These are phyloP conservation scores for Zygoascus bituminiphila DNA, from an alignment of 805 yeast genomes.

Conservation along the genomic window DNA sequence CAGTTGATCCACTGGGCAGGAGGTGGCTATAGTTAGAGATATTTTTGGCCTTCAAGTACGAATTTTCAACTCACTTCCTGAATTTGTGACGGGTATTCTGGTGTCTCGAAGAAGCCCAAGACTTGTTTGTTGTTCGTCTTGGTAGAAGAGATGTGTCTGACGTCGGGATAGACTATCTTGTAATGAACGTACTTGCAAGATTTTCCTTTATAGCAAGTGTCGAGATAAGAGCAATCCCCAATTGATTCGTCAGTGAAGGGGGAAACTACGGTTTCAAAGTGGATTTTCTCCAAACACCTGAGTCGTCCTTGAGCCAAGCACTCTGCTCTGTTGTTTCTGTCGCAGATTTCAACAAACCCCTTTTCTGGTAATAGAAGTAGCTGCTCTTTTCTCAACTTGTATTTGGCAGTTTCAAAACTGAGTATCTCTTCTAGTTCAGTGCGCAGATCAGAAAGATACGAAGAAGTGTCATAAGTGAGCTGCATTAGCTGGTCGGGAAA, in stretches of 20 bases:
- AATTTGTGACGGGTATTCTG: neutral
- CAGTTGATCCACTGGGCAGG: slow-evolving; percentile 86
- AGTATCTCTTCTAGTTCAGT: slow-evolving; percentile 7
- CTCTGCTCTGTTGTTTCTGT: slow-evolving; percentile 7
- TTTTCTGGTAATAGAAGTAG: slow-evolving; percentile 8
- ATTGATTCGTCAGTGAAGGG: slow-evolving; percentile 56
- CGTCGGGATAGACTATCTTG: slow-evolving; percentile 22
- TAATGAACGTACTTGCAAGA: slow-evolving; percentile 80
- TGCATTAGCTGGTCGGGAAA: neutral
- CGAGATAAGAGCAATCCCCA: slow-evolving; percentile 91
- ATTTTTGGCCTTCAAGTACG: neutral
- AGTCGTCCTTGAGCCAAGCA: slow-evolving; percentile 15
- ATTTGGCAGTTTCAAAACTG: slow-evolving; percentile 7
- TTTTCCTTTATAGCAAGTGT: slow-evolving; percentile 82
- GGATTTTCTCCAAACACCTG: slow-evolving; percentile 22
- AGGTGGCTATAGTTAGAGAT: slow-evolving; percentile 8
- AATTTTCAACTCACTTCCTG: neutral
- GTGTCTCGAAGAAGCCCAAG: slow-evolving; percentile 2
- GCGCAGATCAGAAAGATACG: neutral
- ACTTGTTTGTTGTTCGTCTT: neutral
- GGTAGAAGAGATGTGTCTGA: neutral
- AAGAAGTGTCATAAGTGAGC: neutral
- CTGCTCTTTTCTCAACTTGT: slow-evolving; percentile 9
- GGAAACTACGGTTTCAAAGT: slow-evolving; percentile 28
- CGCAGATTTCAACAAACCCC: slow-evolving; percentile 18